Evolutionary conservation across 352 stramenopile species (phyloP), one percentile per base, ranked within the genome.

Genomic region (Pythium dissotocum): DNA sequence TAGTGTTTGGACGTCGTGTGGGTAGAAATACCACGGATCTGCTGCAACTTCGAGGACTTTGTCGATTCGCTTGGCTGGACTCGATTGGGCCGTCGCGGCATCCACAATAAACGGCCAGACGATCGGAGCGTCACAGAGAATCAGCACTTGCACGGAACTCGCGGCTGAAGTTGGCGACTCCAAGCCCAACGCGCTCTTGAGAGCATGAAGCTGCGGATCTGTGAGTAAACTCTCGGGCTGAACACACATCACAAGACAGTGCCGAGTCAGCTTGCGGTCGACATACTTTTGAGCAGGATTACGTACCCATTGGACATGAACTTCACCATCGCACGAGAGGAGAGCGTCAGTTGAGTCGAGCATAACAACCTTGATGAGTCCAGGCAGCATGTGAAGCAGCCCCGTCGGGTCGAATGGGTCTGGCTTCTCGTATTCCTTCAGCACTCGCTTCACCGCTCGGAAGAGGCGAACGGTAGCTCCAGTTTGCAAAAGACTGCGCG

Each of bases 101-200:
- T 63, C 32, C 1, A 61, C 28, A 1, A 4, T 24, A 24, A 65
- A 74, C 7, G 68, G 71, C 76, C 78, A 86, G 7, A 81, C 70
- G 14, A 93, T 62, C 24, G 78, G 79, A 0, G 76, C 16, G 35
- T 91, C 83, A n/a, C 83, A 88, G 12, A 90, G 64, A 52, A 93
- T 67, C 0, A 88, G 52, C 24, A 76, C 52, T 66, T 66, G 42
- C 26, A 52, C 65, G 10, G 54, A 64, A 2, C 6, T 28, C 16
- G 14, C 14, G n/a, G 38, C 24, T 44, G 3, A 18, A 4, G 30
- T 36, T 49, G 44, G 65, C 14, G 58, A 58, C 13, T 24, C 24
- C 0, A 85, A 49, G 51, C 71, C 66, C 54, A 69, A 72, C 18
- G 7, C n/a, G 46, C 46, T 32, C 8, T 53, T 24, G n/a, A 53